These are phyloP conservation scores for Mycena rosella DNA, from an alignment of 768 basidiomycete species.

Conservation along the genomic window DNA sequence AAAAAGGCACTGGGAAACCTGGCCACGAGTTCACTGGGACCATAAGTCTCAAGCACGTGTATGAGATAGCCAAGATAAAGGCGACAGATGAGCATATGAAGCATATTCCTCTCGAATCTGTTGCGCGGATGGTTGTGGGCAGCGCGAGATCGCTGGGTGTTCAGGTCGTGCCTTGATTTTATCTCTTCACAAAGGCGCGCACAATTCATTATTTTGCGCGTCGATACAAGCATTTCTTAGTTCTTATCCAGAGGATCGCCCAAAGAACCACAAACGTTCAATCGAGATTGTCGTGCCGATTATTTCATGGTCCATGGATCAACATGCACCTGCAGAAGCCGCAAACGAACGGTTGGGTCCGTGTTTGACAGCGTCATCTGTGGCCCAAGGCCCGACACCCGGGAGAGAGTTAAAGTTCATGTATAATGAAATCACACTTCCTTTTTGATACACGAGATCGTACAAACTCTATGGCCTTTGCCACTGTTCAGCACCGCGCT, in stretches of 20 bases:
- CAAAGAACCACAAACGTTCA: conserved; percentile 4
- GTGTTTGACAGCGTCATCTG: conserved; percentile 31
- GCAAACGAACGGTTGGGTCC: conserved; percentile 34
- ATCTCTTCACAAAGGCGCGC: conserved; percentile 34
- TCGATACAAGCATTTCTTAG: conserved; percentile 19
- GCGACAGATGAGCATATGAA: conserved; percentile 89
- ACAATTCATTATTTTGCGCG: conserved; percentile 26
- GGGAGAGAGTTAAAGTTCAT: conserved; percentile 32
- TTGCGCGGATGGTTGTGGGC: conserved; percentile 90
- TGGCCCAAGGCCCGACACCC: conserved; percentile 32
- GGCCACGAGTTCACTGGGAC: conserved; percentile 84
- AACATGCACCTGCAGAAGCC: conserved; percentile 35
- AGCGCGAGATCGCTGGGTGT: conserved; percentile 92
- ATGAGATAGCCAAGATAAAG: conserved; percentile 99
- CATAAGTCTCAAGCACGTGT: conserved; percentile 95
- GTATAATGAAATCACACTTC: conserved; percentile 39
- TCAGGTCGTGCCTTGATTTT: conserved; percentile 84
- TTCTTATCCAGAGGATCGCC: conserved; percentile 22
- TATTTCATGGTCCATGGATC: conserved; percentile 32
- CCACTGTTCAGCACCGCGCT: conserved; percentile 30
- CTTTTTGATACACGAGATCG: conserved; percentile 31
- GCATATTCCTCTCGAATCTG: conserved; percentile 87
- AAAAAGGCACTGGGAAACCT: conserved; percentile 89
- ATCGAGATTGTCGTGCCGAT: conserved; percentile 18
- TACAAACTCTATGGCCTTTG: conserved; percentile 23